Evolutionary conservation across 495 filamentous ascomycete genomes (phyloP).

Genomic region (Podospora appendiculata): DNA sequence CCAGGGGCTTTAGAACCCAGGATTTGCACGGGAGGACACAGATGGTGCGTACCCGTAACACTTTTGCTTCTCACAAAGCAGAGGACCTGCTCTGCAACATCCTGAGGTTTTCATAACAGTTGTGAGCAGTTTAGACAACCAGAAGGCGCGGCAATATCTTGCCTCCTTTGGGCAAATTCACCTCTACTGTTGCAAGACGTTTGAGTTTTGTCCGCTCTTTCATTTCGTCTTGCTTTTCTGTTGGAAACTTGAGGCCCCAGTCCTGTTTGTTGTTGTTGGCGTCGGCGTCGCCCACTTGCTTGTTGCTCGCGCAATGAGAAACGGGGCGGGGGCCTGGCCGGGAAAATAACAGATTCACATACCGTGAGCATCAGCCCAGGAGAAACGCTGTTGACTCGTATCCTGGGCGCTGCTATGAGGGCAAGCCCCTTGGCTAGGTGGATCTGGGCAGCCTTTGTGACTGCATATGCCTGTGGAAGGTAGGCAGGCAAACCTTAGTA

Average conservation of each 20-base stretch:
- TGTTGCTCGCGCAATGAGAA: neutral
- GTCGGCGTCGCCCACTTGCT: neutral
- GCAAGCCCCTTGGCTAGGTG: slow-evolving; percentile 47
- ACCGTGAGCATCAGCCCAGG: slow-evolving; percentile 46
- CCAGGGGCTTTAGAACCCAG: neutral
- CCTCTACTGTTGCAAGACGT: slow-evolving; percentile 43
- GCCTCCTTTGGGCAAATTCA: neutral
- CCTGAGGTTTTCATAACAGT: slow-evolving; percentile 10
- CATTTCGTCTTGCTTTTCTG: slow-evolving; percentile 32
- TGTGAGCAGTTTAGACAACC: neutral
- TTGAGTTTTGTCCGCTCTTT: slow-evolving; percentile 42
- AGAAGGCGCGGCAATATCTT: neutral
- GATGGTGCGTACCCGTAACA: slow-evolving; percentile 18
- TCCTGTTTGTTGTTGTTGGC: slow-evolving; percentile 23
- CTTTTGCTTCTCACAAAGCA: slow-evolving; percentile 31
- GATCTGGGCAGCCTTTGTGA: slow-evolving; percentile 51
- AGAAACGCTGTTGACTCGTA: slow-evolving; percentile 47
- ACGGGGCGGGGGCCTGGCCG: too few species aligned
- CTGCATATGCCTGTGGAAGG: slow-evolving; percentile 32
- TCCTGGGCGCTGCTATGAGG: slow-evolving; percentile 40
- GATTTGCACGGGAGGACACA: neutral
- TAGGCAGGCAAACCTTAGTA: too few species aligned
- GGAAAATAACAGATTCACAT: too few species aligned
- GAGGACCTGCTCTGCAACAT: slow-evolving; percentile 40
- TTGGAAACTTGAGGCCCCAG: slow-evolving; percentile 44